These are phyloP conservation scores for Suhomyces wounanorum DNA, from an alignment of 1,139 yeast genomes.

Conservation along the genomic window DNA sequence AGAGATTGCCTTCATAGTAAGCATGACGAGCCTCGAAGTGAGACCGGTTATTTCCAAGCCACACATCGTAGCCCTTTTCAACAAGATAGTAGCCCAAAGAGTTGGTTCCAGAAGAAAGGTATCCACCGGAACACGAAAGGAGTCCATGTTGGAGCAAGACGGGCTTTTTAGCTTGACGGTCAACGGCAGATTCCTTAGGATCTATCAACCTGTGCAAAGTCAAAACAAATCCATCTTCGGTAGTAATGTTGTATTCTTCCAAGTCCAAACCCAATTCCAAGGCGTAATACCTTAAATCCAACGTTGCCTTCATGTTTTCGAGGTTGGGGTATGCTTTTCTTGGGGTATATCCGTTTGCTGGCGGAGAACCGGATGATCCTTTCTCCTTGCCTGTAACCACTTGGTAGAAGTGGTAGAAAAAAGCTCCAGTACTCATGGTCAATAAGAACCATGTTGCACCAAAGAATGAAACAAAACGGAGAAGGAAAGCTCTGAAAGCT, in stretches of 20 bases:
- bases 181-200: constrained; percentile 41
- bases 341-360: constrained; percentile 26
- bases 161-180: constrained; percentile 49
- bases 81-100: constrained; percentile 69
- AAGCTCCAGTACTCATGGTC: constrained; percentile 27
- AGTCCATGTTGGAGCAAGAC: constrained; percentile 82
- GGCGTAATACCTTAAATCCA: constrained; percentile 66
- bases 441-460: constrained; percentile 33
- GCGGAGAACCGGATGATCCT: constrained; percentile 15
- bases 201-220: constrained; percentile 64
- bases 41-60: constrained; percentile 92
- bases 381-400: constrained; percentile 27
- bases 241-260: constrained; percentile 58
- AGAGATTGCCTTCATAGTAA: constrained; percentile 34
- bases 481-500: constrained; percentile 20
- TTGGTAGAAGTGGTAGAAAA: constrained; percentile 30
- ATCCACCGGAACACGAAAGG: constrained; percentile 84
- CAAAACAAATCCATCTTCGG: constrained; percentile 79
- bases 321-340: constrained; percentile 35
- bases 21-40: constrained; percentile 74
- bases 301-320: constrained; percentile 29
- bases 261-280: constrained; percentile 60
- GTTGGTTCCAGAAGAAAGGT: constrained; percentile 71
- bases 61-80: constrained; percentile 76
- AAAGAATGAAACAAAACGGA: constrained; percentile 29